Base-by-base conservation (phyloP, 2,329 filamentous ascomycete genomes). In the Epichloe elymi region DNA sequence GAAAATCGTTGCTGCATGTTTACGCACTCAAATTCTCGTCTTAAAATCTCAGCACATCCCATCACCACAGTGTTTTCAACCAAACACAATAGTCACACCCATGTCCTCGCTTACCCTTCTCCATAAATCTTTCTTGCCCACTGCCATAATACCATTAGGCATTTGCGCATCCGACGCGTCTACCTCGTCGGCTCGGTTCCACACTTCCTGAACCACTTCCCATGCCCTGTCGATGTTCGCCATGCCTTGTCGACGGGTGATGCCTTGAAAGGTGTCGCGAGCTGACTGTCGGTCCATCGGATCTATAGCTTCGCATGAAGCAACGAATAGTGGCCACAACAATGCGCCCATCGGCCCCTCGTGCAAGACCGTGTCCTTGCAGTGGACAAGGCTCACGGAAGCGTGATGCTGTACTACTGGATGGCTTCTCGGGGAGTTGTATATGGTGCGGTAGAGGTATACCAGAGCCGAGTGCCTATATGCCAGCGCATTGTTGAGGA, bases 241-340 rank as follows among this genome's bases (percentile, higher is more conserved):
- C 80, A 83, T 83, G 19, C 80, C 79, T 61, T 83, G 81, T 17
- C 79, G 66, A 49, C 67, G 70, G 52, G 76, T 74, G 8, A 81
- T 69, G 5, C 73, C 74, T 4, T 64, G 61, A 57, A 83, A 83
- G 0, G 76, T 68, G 50, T 67, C 66, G 26, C 69, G 62, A 4
- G 79, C 77, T 17, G 78, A 63, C 5, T 67, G 67, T 15, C 79
- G 67, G 59, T 84, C 79, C 8, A 65, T 67, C 1, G 62, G 57
- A 15, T 61, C 68, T 8, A 69, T 65, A 0, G 79, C 80, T 61
- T 84, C 80, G 59, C 79, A 82, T 1, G 78, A 73, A 2, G 79
- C 76, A 10, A 80, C 78, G 57, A 84, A 84, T 2, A 83, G 66
- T 1, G 80, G 80, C 78, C 80, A 83, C 2, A 84, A 69, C 37